A percentile compares a stretch with the other conserved stretches of the same genome.
These are phyloP conservation scores for Ustilago cynodontis DNA, from an alignment of 1,284 basidiomycete genomes.

Conservation along the genomic window DNA sequence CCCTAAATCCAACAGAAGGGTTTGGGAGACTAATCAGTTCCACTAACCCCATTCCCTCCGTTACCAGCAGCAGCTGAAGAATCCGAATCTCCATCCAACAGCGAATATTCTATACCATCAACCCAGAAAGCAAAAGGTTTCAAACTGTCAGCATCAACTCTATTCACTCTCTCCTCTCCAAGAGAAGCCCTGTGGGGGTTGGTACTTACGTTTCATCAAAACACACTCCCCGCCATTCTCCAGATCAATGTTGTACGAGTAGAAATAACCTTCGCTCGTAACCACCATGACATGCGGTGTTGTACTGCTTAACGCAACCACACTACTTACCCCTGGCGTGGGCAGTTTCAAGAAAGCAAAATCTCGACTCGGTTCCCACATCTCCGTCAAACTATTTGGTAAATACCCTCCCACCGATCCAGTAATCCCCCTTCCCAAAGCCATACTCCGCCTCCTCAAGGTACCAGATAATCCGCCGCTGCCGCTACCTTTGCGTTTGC, in stretches of 20 bases:
- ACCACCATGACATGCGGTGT: constrained; percentile 98
- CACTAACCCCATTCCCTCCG: background rate
- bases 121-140: too few species aligned
- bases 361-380: constrained; percentile 96
- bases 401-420: constrained; percentile 86
- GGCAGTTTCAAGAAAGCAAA: constrained; percentile 93
- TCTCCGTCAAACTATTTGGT: constrained; percentile 89
- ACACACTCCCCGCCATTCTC: constrained; percentile 96
- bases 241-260: constrained; percentile 93
- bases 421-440: constrained; percentile 52
- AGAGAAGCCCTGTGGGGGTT: too few species aligned
- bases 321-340: constrained; percentile 75
- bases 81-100: constrained; percentile 17
- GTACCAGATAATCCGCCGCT: constrained; percentile 17
- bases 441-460: constrained; percentile 76
- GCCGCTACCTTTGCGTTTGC: constrained; percentile 39
- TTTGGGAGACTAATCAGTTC: background rate
- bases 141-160: too few species aligned
- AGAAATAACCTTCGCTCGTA: constrained; percentile 94
- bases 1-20: too few species aligned
- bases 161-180: too few species aligned
- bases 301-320: constrained; percentile 72
- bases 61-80: background rate
- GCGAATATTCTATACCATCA: constrained; percentile 9
- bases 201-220: constrained; percentile 79